Evolutionary conservation across 352 stramenopile genomes (phyloP).

Genomic region (Phytopythium vexans): DNA sequence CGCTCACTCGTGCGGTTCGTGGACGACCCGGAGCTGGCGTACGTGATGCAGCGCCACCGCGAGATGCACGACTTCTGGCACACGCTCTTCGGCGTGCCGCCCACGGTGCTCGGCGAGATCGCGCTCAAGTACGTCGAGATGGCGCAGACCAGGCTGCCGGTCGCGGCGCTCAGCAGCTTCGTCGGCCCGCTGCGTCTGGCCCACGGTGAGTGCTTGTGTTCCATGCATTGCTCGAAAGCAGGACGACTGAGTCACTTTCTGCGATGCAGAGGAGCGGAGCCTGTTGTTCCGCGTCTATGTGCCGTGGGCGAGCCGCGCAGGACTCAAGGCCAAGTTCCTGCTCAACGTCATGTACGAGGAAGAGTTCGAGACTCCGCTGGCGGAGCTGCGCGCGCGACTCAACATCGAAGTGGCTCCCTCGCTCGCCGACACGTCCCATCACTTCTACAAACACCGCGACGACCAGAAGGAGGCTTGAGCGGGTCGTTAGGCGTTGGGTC

Average conservation of each 20-base stretch:
- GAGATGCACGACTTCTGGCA: conserved; percentile 97
- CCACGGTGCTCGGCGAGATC: conserved; percentile 95
- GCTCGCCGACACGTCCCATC: conserved; percentile 24
- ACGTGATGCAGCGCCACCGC: conserved; percentile 95
- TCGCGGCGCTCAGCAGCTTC: conserved; percentile 91
- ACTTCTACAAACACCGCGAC: conserved; percentile 8
- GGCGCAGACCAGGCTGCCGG: conserved; percentile 93
- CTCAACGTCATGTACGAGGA: conserved; percentile 96
- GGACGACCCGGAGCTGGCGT: conserved; percentile 93
- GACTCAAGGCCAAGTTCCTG: conserved; percentile 67
- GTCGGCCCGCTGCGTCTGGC: conserved; percentile 86
- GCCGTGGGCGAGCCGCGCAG: conserved; percentile 90
- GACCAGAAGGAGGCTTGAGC: no score
- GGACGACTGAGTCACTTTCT: background rate
- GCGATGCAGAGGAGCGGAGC: conserved; percentile 48
- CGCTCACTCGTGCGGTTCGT: conserved; percentile 84
- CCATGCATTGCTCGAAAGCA: background rate
- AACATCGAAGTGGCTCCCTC: conserved; percentile 42
- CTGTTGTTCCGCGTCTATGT: conserved; percentile 87
- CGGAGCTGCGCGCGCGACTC: conserved; percentile 76
- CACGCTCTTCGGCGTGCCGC: conserved; percentile 92
- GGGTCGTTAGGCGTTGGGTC: no score
- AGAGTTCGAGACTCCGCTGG: conserved; percentile 91
- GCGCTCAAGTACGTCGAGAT: conserved; percentile 97
- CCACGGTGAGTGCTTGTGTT: conserved; percentile 20